Base-by-base conservation (phyloP, 2,329 filamentous ascomycete genomes). In the Arthrobotrys iridis region DNA sequence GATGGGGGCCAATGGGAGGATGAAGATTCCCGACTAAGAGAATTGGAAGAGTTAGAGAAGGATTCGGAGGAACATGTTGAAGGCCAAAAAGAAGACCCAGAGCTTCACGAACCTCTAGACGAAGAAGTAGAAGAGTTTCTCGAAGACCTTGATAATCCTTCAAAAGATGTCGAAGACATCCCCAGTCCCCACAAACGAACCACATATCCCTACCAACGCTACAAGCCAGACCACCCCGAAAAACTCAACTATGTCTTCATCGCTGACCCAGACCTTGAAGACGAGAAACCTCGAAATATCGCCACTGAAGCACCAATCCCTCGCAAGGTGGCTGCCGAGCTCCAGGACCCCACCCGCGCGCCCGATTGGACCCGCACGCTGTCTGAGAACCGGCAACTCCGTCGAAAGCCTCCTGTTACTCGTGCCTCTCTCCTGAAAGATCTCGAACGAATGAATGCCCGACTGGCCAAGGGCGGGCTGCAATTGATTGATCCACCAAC, bases 401-500 rank as follows among this genome's bases (percentile, higher is more conserved):
- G 50, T 35, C 50, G 50, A 24, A 64, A n/a, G 22, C 26, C 30
- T 1, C 43, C 7, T 1, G 33, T 64, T n/a, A 64, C 59, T 18
- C 24, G 41, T 24, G 59, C 43, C 1, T 33, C 33, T 13, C 20
- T 66, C 15, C 11, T 66, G 4, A 20, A 24, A 2, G 33, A 48
- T 18, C 45, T 74, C 3, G 70, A 74, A 37, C 35, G 60, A 11
- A 67, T 74, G 35, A 74, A 74, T 15, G n/a, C 33, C 0, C n/a
- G 33, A 13, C 63, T 74, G 2, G 35, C 41, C 4, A 33, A 33
- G 1, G 55, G 55, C 43, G 62, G 62, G 2, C 52, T 67, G 20
- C 52, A 62, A 22, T 46, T 74, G 35, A 28, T 57, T 7, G 22
- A 59, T 4, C 62, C 70, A 1, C 50, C n/a, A 8, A 33, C 28